Conservation (phyloP, 495 filamentous ascomycete species). For the Neohortaea acidophila region DNA sequence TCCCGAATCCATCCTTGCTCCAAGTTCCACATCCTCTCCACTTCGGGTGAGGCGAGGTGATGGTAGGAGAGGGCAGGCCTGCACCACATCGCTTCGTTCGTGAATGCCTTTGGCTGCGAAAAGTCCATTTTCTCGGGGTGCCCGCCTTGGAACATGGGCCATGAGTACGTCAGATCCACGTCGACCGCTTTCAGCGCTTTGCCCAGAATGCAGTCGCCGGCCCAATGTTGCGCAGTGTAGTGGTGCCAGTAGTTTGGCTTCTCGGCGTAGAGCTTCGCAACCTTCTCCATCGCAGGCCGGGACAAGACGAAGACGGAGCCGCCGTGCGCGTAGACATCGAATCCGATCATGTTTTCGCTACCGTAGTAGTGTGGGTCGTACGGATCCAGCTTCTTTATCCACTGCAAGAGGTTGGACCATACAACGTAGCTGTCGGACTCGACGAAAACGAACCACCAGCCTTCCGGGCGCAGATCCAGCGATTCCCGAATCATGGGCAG, state of each 20-base stretch:
- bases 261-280: slow-evolving; percentile 1
- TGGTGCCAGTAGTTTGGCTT: slow-evolving; percentile 1
- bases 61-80: slow-evolving; percentile 17
- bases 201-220: slow-evolving; percentile 12
- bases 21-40: slow-evolving; percentile 6
- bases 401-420: slow-evolving; percentile 45
- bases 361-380: slow-evolving; percentile 39
- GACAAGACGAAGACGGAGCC: slow-evolving; percentile 33
- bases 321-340: slow-evolving; percentile 41
- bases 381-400: slow-evolving; percentile 36
- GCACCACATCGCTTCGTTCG: slow-evolving; percentile 12
- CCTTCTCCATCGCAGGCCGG: slow-evolving; percentile 1
- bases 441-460: slow-evolving; percentile 53
- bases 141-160: slow-evolving; percentile 5
- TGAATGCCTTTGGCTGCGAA: slow-evolving; percentile 2
- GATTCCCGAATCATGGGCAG: slow-evolving; percentile 48
- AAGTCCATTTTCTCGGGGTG: slow-evolving; percentile 2
- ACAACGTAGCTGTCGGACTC: slow-evolving; percentile 54
- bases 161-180: slow-evolving; percentile 3
- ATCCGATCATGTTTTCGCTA: neutral
- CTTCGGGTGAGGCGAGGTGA: slow-evolving; percentile 5
- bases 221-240: slow-evolving; percentile 6
- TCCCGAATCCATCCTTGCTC: slow-evolving; percentile 27
- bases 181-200: neutral
- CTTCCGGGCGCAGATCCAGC: slow-evolving; percentile 31